Conservation (phyloP, 208 protist genomes). For the Phytomonas sp. region DNA sequence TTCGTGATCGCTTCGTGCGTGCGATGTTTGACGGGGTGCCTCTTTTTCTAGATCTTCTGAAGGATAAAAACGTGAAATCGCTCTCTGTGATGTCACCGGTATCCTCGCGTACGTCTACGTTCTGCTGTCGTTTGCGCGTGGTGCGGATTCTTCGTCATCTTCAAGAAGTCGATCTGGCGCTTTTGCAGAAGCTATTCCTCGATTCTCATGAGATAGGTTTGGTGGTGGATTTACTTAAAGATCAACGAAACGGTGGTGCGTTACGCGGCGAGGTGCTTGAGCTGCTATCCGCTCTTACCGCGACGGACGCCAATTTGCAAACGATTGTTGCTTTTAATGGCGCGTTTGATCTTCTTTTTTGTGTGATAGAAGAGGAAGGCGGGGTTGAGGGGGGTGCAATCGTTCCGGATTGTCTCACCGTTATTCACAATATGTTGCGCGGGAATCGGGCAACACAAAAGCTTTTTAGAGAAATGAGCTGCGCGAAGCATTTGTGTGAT, state of each 20-base stretch:
- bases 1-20: conserved; percentile 43
- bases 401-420: conserved; percentile 68
- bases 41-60: conserved; percentile 34
- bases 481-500: conserved; percentile 32
- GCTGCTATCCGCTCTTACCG: conserved; percentile 55
- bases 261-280: conserved; percentile 29
- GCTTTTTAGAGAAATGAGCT: conserved; percentile 77
- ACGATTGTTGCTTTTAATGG: conserved; percentile 74
- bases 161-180: conserved; percentile 45
- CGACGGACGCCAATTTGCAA: conserved; percentile 65
- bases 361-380: conserved; percentile 37
- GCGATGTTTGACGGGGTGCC: conserved; percentile 34
- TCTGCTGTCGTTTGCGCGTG: conserved; percentile 50
- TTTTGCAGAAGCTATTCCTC: conserved; percentile 46
- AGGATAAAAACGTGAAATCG: too few species aligned
- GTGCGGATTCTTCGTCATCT: conserved; percentile 58
- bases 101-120: conserved; percentile 7
- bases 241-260: conserved; percentile 30
- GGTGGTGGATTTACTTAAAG: conserved; percentile 52
- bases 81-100: too few species aligned
- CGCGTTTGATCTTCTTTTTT: conserved; percentile 70
- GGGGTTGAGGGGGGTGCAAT: conserved; percentile 49
- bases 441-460: conserved; percentile 80
- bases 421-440: conserved; percentile 76
- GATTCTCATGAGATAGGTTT: conserved; percentile 42